These are phyloP conservation scores for Arthroderma sp. DNA, from an alignment of 2,329 filamentous ascomycete genomes.

Conservation along the genomic window DNA sequence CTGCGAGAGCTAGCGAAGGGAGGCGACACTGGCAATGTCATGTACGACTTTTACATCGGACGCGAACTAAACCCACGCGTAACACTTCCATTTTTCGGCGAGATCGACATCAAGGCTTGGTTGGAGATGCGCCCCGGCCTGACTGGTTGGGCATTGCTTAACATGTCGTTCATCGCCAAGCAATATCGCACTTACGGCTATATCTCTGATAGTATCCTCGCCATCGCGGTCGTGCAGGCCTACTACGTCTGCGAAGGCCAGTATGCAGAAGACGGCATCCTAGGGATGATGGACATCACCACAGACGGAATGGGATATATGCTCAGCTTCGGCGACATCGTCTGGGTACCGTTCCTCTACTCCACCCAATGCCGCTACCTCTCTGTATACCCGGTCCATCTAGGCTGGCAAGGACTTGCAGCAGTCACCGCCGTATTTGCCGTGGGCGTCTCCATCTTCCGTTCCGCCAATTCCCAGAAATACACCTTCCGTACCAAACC, in stretches of 20 bases:
- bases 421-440: constrained; percentile 54
- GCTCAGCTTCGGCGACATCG: constrained; percentile 82
- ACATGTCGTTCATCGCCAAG: constrained; percentile 71
- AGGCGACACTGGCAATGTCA: constrained; percentile 66
- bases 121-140: constrained; percentile 86
- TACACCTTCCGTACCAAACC: constrained; percentile 85
- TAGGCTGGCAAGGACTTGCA: constrained; percentile 54
- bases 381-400: constrained; percentile 63
- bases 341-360: constrained; percentile 88
- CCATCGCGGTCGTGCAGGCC: constrained; percentile 63
- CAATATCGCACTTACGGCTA: constrained; percentile 77
- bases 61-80: constrained; percentile 87
- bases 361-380: constrained; percentile 75
- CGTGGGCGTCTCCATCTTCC: constrained; percentile 81
- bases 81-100: constrained; percentile 55
- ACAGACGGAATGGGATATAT: constrained; percentile 92
- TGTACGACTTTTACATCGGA: constrained; percentile 96
- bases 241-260: constrained; percentile 75
- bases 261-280: constrained; percentile 74
- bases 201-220: constrained; percentile 72
- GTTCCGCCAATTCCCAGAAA: constrained; percentile 87
- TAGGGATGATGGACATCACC: constrained; percentile 90
- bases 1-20: constrained; percentile 68
- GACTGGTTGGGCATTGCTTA: constrained; percentile 75
- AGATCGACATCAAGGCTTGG: constrained; percentile 77